Percentiles rank a stretch among this genome's conserved stretches.
phyloP scores from a whole-genome alignment of 1,284 basidiomycete genomes.

The Apiotrichum montevideense region DNA sequence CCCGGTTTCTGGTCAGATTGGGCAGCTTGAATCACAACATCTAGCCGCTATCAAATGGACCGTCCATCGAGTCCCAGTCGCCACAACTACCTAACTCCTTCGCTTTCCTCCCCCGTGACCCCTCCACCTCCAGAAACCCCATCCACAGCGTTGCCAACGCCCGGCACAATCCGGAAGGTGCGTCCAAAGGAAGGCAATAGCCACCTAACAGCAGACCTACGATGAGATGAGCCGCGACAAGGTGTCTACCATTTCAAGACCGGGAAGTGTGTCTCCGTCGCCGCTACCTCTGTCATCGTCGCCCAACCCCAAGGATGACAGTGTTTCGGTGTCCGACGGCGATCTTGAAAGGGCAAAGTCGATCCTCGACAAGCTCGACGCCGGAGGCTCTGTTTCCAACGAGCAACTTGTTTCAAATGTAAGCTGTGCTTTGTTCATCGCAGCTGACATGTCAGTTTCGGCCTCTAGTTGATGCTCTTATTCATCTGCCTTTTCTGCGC shows the following conservation, averaged over 20 bases:
- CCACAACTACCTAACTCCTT: conserved; percentile 11
- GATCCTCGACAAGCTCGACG: conserved; percentile 9
- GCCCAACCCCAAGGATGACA: not conserved
- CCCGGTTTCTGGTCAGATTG: no score
- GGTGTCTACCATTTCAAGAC: not conserved
- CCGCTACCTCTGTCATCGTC: not conserved
- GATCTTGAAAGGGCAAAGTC: conserved; percentile 17
- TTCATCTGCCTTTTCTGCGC: conserved; percentile 29
- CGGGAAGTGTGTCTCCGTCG: not conserved
- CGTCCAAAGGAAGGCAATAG: not conserved
- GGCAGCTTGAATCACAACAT: no score
- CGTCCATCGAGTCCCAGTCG: conserved; percentile 18
- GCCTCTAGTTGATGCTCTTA: conserved; percentile 22
- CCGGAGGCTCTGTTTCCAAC: conserved; percentile 1
- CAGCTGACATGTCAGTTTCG: conserved; percentile 21
- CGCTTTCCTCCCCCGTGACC: conserved; percentile 25
- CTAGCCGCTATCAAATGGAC: not conserved
- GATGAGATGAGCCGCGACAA: conserved; percentile 2
- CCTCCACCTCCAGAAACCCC: conserved; percentile 23
- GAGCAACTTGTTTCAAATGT: conserved; percentile 30
- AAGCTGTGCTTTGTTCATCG: conserved; percentile 3
- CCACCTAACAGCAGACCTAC: not conserved
- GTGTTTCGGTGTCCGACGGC: conserved; percentile 11
- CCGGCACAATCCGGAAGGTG: conserved; percentile 2
- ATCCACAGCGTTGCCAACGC: conserved; percentile 21